Base-by-base conservation (phyloP, 331 rosid species). In the Malus hybrid region DNA sequence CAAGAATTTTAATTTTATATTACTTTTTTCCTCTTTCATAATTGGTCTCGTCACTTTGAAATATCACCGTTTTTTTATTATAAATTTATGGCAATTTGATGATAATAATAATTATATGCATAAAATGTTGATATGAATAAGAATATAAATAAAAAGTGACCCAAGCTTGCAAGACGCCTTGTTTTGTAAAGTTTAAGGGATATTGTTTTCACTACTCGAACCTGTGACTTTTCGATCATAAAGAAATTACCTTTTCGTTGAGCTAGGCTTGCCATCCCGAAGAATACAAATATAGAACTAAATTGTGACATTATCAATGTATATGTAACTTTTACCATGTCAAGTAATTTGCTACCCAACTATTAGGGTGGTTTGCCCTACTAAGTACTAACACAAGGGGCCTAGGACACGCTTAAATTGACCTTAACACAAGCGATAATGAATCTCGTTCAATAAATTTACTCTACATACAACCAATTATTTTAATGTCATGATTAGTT, bases 151-250 rank as follows among this genome's bases (percentile, higher is more conserved):
- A 39, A 39, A 39, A 39, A 39, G 12, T 2, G 12, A 39, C 12
- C 44, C 4, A 2, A 39, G 44, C 12, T 39, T 39, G 0, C 44
- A 39, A 39, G 12, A 39, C 44, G 0, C 3, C 55, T 48, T 5
- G 1, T 3, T 15, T 48, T 48, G 3, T 6, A 14, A 1, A 48
- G 3, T 0, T 36, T 39, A 39, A 0, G 3, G 1, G 1, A 39
- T 0, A 0, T 2, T 48, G 19, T 48, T 48, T 48, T 0, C 54
- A 48, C 0, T 0, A 5, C 7, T 48, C 0, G 19, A 48, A 48
- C 0, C 0, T 0, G 19, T 14, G 3, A 48, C 19, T 0, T 14
- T 48, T 48, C 3, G 3, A 6, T 48, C 19, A 48, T 1, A 14
- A 48, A 14, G 1, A 16, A 14, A 14, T 1, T 14, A 48, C 3